Percentiles rank a stretch among this genome's conserved stretches.
Conservation (phyloP, 2,329 filamentous ascomycete genomes). For the Fusarium sp. region DNA sequence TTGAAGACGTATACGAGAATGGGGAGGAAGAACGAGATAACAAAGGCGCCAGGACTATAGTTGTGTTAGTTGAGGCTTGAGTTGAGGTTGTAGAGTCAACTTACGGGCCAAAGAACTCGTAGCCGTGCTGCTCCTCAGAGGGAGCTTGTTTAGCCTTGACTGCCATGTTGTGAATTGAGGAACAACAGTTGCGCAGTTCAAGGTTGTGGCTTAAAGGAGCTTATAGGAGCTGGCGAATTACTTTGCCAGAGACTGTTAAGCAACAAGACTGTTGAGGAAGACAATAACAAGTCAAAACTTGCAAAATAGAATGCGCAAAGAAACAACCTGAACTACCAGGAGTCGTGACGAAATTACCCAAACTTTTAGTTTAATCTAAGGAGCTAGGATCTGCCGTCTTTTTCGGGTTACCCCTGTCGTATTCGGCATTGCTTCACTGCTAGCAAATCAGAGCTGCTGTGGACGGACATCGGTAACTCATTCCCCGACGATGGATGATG, state of each 20-base stretch:
- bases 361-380: constrained; percentile 18
- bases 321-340: neutral
- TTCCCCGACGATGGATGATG: constrained; percentile 10
- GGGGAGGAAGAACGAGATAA: constrained; percentile 84
- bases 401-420: constrained; percentile 27
- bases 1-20: constrained; percentile 80
- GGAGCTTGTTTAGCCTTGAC: constrained; percentile 44
- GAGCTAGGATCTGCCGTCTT: constrained; percentile 4
- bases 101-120: constrained; percentile 66
- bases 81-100: constrained; percentile 29
- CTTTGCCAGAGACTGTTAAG: neutral
- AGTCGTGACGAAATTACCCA: constrained; percentile 37
- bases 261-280: constrained; percentile 4
- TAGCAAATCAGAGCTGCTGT: constrained; percentile 18
- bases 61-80: constrained; percentile 11
- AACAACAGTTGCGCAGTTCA: neutral
- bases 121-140: constrained; percentile 55
- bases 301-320: neutral
- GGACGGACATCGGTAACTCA: constrained; percentile 15
- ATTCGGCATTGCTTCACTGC: constrained; percentile 20
- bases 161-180: constrained; percentile 46
- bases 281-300: constrained; percentile 7
- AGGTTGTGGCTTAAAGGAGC: neutral
- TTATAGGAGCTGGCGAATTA: constrained; percentile 3
- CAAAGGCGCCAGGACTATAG: constrained; percentile 76